Percentiles rank a stretch among this genome's conserved stretches.
phyloP scores from a whole-genome alignment of 1,284 basidiomycete genomes.

The Anthracocystis setariae region DNA sequence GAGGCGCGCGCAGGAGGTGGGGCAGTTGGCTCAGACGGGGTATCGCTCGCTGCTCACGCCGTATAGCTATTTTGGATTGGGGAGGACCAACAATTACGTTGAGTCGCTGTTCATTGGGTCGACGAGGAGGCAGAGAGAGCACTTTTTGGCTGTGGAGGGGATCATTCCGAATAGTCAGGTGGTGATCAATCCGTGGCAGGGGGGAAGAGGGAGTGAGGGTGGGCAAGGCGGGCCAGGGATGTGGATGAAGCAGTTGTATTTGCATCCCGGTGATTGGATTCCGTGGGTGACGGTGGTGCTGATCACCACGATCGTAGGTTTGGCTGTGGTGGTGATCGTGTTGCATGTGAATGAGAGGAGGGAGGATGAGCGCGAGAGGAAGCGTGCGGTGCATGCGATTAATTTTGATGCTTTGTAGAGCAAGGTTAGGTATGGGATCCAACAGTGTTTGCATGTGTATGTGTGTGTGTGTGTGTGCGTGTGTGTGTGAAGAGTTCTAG shows the following conservation, averaged over 20 bases:
- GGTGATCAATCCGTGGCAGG: constrained; percentile 84
- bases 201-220: constrained; percentile 51
- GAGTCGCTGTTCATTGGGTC: constrained; percentile 72
- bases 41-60: constrained; percentile 90
- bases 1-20: constrained; percentile 89
- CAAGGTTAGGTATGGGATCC: too few species aligned
- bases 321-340: constrained; percentile 85
- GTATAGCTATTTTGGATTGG: constrained; percentile 94
- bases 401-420: constrained; percentile 89
- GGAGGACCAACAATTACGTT: constrained; percentile 99
- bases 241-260: constrained; percentile 90
- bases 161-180: constrained; percentile 97
- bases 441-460: too few species aligned
- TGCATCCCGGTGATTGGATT: constrained; percentile 96
- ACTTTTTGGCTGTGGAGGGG: constrained; percentile 91
- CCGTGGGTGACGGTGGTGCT: constrained; percentile 93
- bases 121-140: constrained; percentile 72
- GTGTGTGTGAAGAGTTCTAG: too few species aligned
- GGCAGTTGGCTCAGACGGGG: constrained; percentile 88
- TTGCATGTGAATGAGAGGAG: constrained; percentile 91
- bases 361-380: constrained; percentile 89
- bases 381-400: constrained; percentile 88
- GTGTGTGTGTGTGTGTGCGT: too few species aligned
- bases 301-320: constrained; percentile 76
- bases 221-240: constrained; percentile 54